Evolutionary conservation across 768 basidiomycete genomes (phyloP), one percentile per base, ranked within the genome.

Genomic region (Russula olivacea): DNA sequence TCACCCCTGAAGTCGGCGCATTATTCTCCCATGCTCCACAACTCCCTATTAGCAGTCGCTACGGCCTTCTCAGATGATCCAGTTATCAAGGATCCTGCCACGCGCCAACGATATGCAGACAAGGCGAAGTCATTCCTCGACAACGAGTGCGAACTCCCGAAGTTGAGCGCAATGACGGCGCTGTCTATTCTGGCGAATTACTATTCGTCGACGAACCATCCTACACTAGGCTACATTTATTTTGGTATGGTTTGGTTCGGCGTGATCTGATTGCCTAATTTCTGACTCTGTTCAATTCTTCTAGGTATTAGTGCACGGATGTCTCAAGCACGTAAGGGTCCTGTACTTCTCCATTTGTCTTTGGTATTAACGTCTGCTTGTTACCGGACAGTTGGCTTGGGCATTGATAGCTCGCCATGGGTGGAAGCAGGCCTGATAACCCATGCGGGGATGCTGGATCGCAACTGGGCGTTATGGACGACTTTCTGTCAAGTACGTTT

Each of bases 1-100:
- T 62, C 68, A 0, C 69, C 70, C 11, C 78, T 78, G 0, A 79
- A 79, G 62, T 79, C 79, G 0, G 72, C 81, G 2, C 85, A 88
- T 66, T 89, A 88, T 71, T 86, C 85, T 2, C 85, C 87, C 0
- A 83, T 88, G 81, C 76, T 88, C 9, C 87, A 89, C 73, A 89
- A 89, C 66, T 79, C 85, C 1, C 76, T 86, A 3, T 72, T 89
- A 49, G 77, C 74, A 15, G 74, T 81, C 54, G 77, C 75, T 9
- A 69, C 75, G 3, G 74, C 74, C 14, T 77, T 72, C 59, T 70
- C 74, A 36, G 76, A 78, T 64, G 74, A 78, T 19, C 72, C 74
- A 3, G 43, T 64, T n/a, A 69, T 78, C 21, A 71, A 70, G 25
- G 61, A 70, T 28, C 65, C 69, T 7, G 66, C 64, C 11, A 69